Conservation (phyloP, 148 eudicot species). For the Euryodendron excelsum region DNA sequence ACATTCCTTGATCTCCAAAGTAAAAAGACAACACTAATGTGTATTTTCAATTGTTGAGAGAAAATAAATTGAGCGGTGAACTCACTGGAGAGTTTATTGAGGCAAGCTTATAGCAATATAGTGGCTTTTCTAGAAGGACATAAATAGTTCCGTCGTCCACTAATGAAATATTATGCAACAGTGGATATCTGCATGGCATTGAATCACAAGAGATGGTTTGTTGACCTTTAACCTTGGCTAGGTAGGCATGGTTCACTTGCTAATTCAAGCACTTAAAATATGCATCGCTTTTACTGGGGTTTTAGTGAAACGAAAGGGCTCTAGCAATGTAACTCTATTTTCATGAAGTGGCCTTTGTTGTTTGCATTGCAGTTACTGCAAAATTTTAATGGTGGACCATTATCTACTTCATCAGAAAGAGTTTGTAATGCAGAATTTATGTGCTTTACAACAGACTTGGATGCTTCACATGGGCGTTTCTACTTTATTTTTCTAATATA, state of each 20-base stretch:
- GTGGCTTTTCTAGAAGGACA: too few relatives aligned
- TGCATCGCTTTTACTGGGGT: too few relatives aligned
- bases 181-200: not conserved
- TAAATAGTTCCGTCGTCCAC: too few relatives aligned
- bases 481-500: not conserved
- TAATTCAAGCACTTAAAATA: too few relatives aligned
- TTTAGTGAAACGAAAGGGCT: too few relatives aligned
- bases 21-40: not conserved
- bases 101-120: not conserved
- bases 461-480: not conserved
- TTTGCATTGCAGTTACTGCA: not conserved
- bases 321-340: too few relatives aligned
- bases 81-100: not conserved
- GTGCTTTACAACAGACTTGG: not conserved
- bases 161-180: not conserved
- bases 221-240: not conserved
- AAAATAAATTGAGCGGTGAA: not conserved
- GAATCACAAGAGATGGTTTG: not conserved
- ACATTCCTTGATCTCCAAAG: not conserved
- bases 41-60: not conserved
- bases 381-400: not conserved
- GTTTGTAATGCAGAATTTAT: not conserved
- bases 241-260: not conserved
- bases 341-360: not conserved
- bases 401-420: not conserved